These are phyloP conservation scores for Blumeriella jaapii DNA, from an alignment of 2,329 filamentous ascomycete species.

Conservation along the genomic window DNA sequence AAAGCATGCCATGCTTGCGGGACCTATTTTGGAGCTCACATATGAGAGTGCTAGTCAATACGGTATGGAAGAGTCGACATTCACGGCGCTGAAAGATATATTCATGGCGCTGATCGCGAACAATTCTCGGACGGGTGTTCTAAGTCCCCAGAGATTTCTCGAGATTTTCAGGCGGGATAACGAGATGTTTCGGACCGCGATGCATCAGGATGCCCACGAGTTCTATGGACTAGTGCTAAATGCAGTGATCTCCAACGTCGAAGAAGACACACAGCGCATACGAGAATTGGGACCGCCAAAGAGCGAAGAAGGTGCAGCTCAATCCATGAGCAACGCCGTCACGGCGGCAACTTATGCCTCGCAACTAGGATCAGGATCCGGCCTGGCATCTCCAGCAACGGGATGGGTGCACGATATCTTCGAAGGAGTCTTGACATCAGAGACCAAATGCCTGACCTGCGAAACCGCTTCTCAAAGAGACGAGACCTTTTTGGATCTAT, in stretches of 20 bases:
- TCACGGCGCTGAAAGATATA: constrained; percentile 90
- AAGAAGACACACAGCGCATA: constrained; percentile 65
- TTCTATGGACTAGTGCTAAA: constrained; percentile 94
- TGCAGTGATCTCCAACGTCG: constrained; percentile 87
- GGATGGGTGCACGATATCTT: constrained; percentile 97
- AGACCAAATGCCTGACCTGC: constrained; percentile 92
- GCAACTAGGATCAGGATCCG: constrained; percentile 19
- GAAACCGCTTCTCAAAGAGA: constrained; percentile 92
- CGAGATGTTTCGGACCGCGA: constrained; percentile 92
- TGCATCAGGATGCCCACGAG: constrained; percentile 98
- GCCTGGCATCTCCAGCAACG: constrained; percentile 47
- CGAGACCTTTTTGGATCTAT: constrained; percentile 90
- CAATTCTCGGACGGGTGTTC: constrained; percentile 71
- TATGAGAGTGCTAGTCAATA: constrained; percentile 71
- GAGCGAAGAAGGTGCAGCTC: constrained; percentile 34
- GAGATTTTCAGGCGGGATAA: constrained; percentile 91
- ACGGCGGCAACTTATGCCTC: constrained; percentile 32
- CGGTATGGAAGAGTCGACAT: constrained; percentile 89
- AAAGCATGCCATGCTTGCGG: constrained; percentile 80
- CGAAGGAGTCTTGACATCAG: constrained; percentile 85
- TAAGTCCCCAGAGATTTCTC: constrained; percentile 85
- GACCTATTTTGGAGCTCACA: constrained; percentile 75
- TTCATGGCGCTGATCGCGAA: constrained; percentile 83
- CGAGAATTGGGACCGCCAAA: constrained; percentile 36
- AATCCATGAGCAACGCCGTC: constrained; percentile 38